Conservation (phyloP, 108 stramenopile species). For the Cyclotella choctawhatcheeana region DNA sequence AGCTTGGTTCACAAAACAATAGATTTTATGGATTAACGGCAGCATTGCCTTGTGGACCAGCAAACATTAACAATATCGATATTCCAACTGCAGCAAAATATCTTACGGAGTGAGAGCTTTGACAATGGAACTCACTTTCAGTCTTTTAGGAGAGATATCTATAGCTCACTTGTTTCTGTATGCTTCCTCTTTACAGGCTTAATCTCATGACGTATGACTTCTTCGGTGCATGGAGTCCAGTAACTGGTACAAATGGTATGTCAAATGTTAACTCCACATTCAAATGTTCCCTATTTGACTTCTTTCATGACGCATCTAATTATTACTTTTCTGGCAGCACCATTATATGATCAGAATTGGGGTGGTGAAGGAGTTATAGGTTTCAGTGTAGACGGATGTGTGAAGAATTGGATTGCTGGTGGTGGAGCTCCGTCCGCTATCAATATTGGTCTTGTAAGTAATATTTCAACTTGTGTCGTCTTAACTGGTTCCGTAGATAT, state of each 20-base stretch:
- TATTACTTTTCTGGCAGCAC: conserved; percentile 3
- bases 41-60: conserved; percentile 42
- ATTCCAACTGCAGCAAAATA: conserved; percentile 17
- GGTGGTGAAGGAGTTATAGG: conserved; percentile 24
- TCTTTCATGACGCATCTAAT: no score
- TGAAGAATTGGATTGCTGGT: conserved; percentile 32
- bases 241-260: conserved; percentile 30
- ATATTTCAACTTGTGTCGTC: not conserved
- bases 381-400: conserved; percentile 47
- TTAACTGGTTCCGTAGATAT: no score
- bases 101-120: conserved; percentile 16
- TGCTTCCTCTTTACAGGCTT: not conserved
- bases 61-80: conserved; percentile 37
- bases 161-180: not conserved
- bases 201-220: conserved; percentile 50
- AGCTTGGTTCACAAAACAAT: conserved; percentile 20
- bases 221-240: conserved; percentile 23
- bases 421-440: conserved; percentile 33
- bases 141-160: not conserved
- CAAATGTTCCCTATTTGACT: no score
- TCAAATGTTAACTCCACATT: not conserved
- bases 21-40: conserved; percentile 43
- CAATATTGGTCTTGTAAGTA: conserved; percentile 30
- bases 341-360: conserved; percentile 43
- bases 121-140: not conserved